phyloP scores from a whole-genome alignment of 768 basidiomycete species.

The Serendipita sp. region DNA sequence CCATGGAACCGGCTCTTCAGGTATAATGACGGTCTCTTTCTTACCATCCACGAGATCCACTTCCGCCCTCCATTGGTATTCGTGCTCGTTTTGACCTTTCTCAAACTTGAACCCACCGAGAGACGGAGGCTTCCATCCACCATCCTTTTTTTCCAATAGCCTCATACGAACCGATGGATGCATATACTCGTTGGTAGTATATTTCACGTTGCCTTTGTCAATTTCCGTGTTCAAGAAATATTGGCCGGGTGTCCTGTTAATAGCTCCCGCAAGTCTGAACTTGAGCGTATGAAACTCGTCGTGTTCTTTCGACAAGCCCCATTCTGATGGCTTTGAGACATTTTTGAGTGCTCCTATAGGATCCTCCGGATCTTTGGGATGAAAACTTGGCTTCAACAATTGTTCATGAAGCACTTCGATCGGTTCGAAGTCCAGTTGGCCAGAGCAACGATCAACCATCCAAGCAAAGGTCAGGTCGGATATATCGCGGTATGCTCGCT shows the following conservation, averaged over 20 bases:
- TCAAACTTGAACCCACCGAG: neutral
- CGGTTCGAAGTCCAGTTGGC: neutral
- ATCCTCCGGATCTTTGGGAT: neutral
- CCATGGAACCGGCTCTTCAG: too few relatives aligned
- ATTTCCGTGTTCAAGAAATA: neutral
- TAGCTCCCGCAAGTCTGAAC: neutral
- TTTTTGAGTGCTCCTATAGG: neutral
- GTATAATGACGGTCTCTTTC: too few relatives aligned
- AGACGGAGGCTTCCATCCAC: neutral
- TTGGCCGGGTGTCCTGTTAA: neutral
- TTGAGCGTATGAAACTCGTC: neutral
- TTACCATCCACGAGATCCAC: too few relatives aligned
- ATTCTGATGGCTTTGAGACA: neutral
- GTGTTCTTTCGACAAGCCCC: neutral
- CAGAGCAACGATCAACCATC: neutral
- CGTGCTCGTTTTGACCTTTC: too few relatives aligned
- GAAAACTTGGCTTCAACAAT: too few relatives aligned
- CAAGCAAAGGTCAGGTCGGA: neutral
- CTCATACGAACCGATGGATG: neutral
- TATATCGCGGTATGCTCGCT: neutral
- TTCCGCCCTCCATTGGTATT: too few relatives aligned
- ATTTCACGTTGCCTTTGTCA: neutral
- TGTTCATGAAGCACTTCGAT: neutral
- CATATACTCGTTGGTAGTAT: neutral
- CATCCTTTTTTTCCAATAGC: neutral